Evolutionary conservation across 2,329 filamentous ascomycete genomes (phyloP).

Genomic region (Amylocarpus encephaloides): DNA sequence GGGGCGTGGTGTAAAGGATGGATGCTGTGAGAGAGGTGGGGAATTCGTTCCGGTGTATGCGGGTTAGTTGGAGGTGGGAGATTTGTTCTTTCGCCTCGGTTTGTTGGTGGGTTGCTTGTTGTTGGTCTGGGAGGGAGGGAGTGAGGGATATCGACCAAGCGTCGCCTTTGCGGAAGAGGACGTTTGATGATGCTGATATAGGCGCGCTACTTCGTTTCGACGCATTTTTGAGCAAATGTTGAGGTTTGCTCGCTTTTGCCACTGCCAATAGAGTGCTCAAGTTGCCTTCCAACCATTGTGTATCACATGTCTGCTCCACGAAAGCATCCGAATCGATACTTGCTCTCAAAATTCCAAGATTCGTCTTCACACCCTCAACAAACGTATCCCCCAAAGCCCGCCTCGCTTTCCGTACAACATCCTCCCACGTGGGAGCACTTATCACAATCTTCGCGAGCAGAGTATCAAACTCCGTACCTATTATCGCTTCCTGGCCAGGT

Average conservation of each 20-base stretch:
- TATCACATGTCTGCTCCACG: constrained; percentile 41
- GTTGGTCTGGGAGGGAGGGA: constrained; percentile 21
- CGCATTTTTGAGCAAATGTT: background rate
- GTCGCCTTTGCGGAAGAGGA: constrained; percentile 51
- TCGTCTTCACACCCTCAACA: constrained; percentile 53
- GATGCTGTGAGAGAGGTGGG: constrained; percentile 48
- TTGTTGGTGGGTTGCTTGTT: background rate
- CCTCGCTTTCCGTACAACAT: constrained; percentile 46
- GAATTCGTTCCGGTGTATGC: constrained; percentile 54
- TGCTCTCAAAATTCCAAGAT: constrained; percentile 46
- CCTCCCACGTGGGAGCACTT: constrained; percentile 43
- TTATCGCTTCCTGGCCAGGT: constrained; percentile 33
- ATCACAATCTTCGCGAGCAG: constrained; percentile 43
- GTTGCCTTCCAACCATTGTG: constrained; percentile 50
- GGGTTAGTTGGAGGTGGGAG: constrained; percentile 48
- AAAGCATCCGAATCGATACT: constrained; percentile 48
- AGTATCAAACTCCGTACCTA: constrained; percentile 42
- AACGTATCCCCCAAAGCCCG: constrained; percentile 47
- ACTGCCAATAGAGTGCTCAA: constrained; percentile 33
- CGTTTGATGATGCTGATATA: constrained; percentile 31
- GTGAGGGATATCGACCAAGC: constrained; percentile 48
- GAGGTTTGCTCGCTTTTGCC: constrained; percentile 17
- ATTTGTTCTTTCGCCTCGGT: constrained; percentile 23
- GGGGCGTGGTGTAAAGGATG: constrained; percentile 40
- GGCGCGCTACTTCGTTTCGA: background rate